phyloP scores from a whole-genome alignment of 2,329 filamentous ascomycete species.

The Simplicillium sp. region DNA sequence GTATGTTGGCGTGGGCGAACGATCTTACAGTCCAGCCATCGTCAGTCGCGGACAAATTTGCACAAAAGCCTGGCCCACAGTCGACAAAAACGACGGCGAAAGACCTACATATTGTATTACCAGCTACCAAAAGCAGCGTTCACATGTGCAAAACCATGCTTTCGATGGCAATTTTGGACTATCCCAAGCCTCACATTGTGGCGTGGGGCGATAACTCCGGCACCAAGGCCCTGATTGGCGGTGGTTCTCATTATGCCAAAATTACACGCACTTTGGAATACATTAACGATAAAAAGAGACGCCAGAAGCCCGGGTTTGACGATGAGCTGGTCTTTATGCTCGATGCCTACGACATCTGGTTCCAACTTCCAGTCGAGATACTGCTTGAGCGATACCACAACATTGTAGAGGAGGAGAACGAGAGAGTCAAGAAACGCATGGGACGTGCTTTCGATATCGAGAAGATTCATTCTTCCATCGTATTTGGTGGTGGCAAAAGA shows the following conservation, averaged over 20 bases:
- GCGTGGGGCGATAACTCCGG: conserved; percentile 13
- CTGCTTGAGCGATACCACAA: conserved; percentile 15
- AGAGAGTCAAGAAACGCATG: conserved; percentile 13
- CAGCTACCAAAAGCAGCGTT: conserved; percentile 13
- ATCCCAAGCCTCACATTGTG: conserved; percentile 17
- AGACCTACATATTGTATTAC: conserved; percentile 16
- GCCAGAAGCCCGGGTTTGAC: conserved; percentile 12
- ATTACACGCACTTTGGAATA: conserved; percentile 16
- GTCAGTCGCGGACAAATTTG: too few species aligned
- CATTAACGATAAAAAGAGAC: conserved; percentile 13
- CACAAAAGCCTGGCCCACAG: too few species aligned
- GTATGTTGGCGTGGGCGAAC: too few species aligned
- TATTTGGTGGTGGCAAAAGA: conserved; percentile 18
- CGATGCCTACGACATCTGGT: conserved; percentile 23
- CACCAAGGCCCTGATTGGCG: conserved; percentile 10
- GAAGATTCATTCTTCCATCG: conserved; percentile 12
- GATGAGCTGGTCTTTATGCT: conserved; percentile 19
- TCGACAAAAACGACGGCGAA: too few species aligned
- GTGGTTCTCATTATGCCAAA: conserved; percentile 19
- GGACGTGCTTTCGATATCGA: conserved; percentile 13
- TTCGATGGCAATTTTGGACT: conserved; percentile 15
- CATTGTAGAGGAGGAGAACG: conserved; percentile 13
- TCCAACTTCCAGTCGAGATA: conserved; percentile 18
- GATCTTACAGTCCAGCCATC: too few species aligned
- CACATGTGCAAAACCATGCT: conserved; percentile 22